A percentile compares a stretch with the other conserved stretches of the same genome.
Evolutionary conservation across 495 filamentous ascomycete species (phyloP).

Genomic region (Neurospora intermedia): DNA sequence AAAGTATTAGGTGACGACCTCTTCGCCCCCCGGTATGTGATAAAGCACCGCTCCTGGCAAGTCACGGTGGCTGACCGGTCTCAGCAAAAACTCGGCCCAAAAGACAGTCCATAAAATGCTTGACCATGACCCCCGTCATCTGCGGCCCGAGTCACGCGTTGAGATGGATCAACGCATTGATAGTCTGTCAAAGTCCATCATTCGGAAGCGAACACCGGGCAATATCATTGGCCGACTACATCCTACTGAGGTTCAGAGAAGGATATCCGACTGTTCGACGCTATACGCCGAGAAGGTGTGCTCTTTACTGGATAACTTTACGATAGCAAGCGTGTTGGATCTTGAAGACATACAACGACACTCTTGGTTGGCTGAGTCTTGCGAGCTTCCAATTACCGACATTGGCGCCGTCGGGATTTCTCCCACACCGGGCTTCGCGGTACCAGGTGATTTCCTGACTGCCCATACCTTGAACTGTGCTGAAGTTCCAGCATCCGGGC

Average conservation of each 20-base stretch:
- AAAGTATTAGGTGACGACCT: conserved; percentile 32
- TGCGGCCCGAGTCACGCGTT: conserved; percentile 32
- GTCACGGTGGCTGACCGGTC: conserved; percentile 1
- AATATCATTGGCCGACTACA: not conserved
- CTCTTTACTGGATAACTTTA: conserved; percentile 14
- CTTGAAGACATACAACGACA: conserved; percentile 1
- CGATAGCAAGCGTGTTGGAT: conserved; percentile 14
- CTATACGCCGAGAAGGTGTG: conserved; percentile 18
- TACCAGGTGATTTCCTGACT: conserved; percentile 33
- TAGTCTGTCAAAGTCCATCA: conserved; percentile 15
- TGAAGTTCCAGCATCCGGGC: conserved; percentile 20
- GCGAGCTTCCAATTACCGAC: not conserved
- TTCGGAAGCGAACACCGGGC: conserved; percentile 4
- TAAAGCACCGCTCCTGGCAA: not conserved
- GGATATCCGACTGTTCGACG: conserved; percentile 19
- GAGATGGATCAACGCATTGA: conserved; percentile 32
- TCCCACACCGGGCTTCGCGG: conserved; percentile 14
- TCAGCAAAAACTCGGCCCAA: conserved; percentile 37
- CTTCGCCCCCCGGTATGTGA: conserved; percentile 28
- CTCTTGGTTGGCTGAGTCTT: not conserved
- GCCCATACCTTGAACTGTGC: conserved; percentile 14
- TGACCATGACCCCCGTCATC: conserved; percentile 36
- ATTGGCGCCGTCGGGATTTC: conserved; percentile 11
- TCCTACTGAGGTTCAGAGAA: conserved; percentile 4
- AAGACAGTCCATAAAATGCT: conserved; percentile 37